A percentile compares a stretch with the other conserved stretches of the same genome.
These are phyloP conservation scores for Eleusine indica DNA, from an alignment of 176 grass and related monocot genomes.

Conservation along the genomic window DNA sequence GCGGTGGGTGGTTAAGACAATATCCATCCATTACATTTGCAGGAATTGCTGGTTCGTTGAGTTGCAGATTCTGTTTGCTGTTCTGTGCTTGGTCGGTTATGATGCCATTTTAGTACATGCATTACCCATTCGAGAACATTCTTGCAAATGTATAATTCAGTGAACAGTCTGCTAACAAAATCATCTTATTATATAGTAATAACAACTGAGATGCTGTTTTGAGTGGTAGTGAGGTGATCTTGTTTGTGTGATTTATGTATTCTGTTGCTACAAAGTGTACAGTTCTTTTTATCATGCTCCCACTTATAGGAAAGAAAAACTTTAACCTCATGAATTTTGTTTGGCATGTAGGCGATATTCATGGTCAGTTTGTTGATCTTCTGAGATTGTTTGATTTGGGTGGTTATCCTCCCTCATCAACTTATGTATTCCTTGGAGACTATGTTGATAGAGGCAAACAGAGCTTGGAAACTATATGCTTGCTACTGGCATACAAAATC, in stretches of 20 bases:
- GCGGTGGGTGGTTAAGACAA: not conserved
- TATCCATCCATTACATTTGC: not conserved
- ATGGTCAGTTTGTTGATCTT: constrained; percentile 66
- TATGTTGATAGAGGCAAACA: constrained; percentile 62
- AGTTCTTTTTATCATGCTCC: not conserved
- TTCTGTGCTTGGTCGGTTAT: not conserved
- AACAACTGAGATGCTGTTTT: not conserved
- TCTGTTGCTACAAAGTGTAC: not conserved
- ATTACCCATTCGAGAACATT: not conserved
- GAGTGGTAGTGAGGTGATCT: not conserved
- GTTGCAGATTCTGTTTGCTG: not conserved
- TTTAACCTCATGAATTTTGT: not conserved
- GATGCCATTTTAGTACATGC: not conserved
- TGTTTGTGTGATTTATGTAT: not conserved
- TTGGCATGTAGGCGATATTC: constrained; percentile 59
- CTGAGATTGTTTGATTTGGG: constrained; percentile 61
- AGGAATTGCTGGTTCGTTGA: not conserved
- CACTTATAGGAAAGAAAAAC: not conserved
- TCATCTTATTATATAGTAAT: not conserved
- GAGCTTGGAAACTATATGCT: constrained; percentile 60
- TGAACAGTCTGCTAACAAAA: not conserved
- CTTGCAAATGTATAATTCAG: not conserved
- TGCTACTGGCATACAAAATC: constrained; percentile 59
- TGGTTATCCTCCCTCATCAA: constrained; percentile 65
- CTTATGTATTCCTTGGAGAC: constrained; percentile 64